These are phyloP conservation scores for Cynanchum wilfordii DNA, from an alignment of 257 asterid species.

Conservation along the genomic window DNA sequence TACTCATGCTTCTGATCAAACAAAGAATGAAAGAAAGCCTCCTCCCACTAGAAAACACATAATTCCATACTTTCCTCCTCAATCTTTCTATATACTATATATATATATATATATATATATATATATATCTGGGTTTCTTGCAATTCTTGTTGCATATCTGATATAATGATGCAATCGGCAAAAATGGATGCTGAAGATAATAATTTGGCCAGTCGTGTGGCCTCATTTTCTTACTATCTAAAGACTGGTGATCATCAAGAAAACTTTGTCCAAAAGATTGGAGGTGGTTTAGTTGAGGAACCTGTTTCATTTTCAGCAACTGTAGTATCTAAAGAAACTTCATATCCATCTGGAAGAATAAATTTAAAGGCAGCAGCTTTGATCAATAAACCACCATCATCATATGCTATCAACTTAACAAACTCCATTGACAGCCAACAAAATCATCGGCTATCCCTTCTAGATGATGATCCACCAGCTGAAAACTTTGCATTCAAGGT, in stretches of 20 bases:
- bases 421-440: constrained; percentile 17
- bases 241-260: constrained; percentile 47
- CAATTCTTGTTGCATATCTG: not conserved
- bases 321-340: constrained; percentile 11
- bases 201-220: constrained; percentile 51
- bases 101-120: too few species aligned
- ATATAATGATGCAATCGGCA: not conserved
- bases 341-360: constrained; percentile 27
- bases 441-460: constrained; percentile 25
- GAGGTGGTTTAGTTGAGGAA: constrained; percentile 31
- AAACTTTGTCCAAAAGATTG: constrained; percentile 35
- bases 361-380: constrained; percentile 16
- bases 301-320: constrained; percentile 20
- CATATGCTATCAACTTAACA: constrained; percentile 26
- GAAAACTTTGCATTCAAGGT: constrained; percentile 43
- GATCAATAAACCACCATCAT: constrained; percentile 23
- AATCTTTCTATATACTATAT: not conserved
- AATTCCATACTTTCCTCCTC: not conserved
- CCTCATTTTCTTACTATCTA: constrained; percentile 70
- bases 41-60: not conserved
- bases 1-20: constrained; percentile 13
- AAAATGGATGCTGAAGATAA: constrained; percentile 54
- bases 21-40: constrained; percentile 6
- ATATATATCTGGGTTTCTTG: not conserved
- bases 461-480: constrained; percentile 19